Conservation (phyloP, 192 early-diverging fungal genomes). For the Entrophospora sp. region DNA sequence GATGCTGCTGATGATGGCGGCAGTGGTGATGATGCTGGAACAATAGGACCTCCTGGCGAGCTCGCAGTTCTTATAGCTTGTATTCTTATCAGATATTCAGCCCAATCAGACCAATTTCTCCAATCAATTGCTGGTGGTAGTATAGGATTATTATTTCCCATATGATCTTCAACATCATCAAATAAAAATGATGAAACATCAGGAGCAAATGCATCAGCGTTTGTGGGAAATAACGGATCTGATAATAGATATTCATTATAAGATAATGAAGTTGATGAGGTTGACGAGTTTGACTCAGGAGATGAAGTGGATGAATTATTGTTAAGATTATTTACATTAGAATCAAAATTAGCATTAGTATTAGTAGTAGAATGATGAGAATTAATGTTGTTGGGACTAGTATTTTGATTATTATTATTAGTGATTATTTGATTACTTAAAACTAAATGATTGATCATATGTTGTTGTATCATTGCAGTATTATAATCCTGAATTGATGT, state of each 20-base stretch:
- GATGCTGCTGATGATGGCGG: no score
- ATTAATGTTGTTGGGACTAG: no score
- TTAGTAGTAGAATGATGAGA: not conserved
- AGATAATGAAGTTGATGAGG: not conserved
- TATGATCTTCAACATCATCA: slow-evolving; percentile 6
- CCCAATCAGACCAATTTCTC: not conserved
- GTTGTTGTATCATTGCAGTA: not conserved
- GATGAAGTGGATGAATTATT: not conserved
- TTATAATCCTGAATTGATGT: not conserved
- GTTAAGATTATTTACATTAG: not conserved
- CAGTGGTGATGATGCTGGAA: no score
- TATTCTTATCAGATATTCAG: not conserved
- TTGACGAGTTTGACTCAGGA: not conserved
- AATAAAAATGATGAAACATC: slow-evolving; percentile 8
- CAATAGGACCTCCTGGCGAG: no score
- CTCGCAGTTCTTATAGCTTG: not conserved
- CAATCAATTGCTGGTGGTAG: not conserved
- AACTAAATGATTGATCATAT: not conserved
- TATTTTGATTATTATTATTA: not conserved
- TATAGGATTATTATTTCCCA: slow-evolving; percentile 1
- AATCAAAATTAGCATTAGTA: not conserved
- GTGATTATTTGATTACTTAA: not conserved
- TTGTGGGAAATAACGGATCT: slow-evolving; percentile 4
- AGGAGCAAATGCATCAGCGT: slow-evolving; percentile 6
- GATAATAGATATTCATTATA: not conserved